Base-by-base conservation (phyloP, 768 basidiomycete genomes). In the Coprinopsis strossmayeri region DNA sequence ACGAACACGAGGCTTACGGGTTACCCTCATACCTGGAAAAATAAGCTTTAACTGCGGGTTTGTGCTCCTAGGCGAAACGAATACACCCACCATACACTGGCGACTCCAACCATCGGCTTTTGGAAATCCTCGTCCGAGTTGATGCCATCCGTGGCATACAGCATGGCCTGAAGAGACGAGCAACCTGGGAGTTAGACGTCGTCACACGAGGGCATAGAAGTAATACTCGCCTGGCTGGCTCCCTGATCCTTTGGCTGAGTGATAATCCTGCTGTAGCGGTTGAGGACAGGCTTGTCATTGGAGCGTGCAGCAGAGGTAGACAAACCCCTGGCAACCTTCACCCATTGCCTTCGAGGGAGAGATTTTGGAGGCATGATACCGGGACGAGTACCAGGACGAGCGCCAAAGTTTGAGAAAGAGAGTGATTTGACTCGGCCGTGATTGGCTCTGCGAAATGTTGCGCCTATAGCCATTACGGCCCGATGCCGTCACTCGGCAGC, bases 131-230 rank as follows among this genome's bases (percentile, higher is more conserved):
- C 77, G 55, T 95, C 87, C 13, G 58, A 68, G 21, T 76, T 69
- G 53, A 99, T 78, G 25, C 91, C 94, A 28, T 97, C 96, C 1
- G 96, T 99, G n/a, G 93, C 96, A 67, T 93, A 99, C 42, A 99
- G 72, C 96, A 99, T 98, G 27, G 96, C 96, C 90, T 95, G 18
- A 59, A 30, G 55, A 35, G n/a, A n/a, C n/a, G n/a, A n/a, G n/a
- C n/a, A n/a, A n/a, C n/a, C n/a, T n/a, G n/a, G n/a, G n/a, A n/a
- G n/a, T n/a, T n/a, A n/a, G n/a, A n/a, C n/a, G n/a, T n/a, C n/a
- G n/a, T n/a, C n/a, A n/a, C n/a, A n/a, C n/a, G n/a, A n/a, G n/a
- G n/a, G n/a, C n/a, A n/a, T n/a, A 37, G 34, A 32, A 53, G 45
- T 27, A 25, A 39, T 15, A 48, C 45, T 20, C 56, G 82, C 89